Percentiles rank a stretch among this genome's conserved stretches.
phyloP scores from a whole-genome alignment of 441 rosid genomes.

The Arabidopsis lyrata region DNA sequence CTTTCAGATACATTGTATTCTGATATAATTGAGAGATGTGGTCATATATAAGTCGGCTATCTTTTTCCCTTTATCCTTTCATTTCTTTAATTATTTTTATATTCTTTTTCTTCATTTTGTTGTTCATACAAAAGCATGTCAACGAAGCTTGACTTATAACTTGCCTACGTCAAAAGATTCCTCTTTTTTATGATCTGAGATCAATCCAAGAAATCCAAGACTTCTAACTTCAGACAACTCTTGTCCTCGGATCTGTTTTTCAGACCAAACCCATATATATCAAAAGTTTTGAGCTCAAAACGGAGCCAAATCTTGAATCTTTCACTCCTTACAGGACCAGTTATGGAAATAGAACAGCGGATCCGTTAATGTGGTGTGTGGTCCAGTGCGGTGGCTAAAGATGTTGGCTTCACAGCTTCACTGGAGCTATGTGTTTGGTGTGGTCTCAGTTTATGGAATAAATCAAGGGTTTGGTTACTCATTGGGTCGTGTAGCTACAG shows the following conservation, averaged over 20 bases:
- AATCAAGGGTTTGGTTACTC: conserved; percentile 96
- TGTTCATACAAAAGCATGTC: conserved; percentile 33
- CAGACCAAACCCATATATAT: conserved; percentile 34
- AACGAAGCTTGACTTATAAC: conserved; percentile 30
- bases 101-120: conserved; percentile 24
- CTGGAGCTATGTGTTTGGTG: conserved; percentile 94
- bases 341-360: conserved; percentile 59
- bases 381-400: conserved; percentile 78
- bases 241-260: conserved; percentile 38
- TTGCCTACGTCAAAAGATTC: conserved; percentile 16
- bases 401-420: conserved; percentile 81
- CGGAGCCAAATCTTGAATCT: conserved; percentile 23
- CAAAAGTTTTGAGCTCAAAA: conserved; percentile 38
- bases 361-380: conserved; percentile 50
- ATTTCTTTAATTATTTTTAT: not conserved
- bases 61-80: conserved; percentile 8
- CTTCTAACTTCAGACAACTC: conserved; percentile 24
- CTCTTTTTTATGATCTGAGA: conserved; percentile 14
- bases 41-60: too few relatives aligned
- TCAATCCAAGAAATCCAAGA: conserved; percentile 1
- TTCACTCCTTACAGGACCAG: not conserved
- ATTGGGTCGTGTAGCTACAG: conserved; percentile 72
- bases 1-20: not conserved
- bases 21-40: too few relatives aligned
- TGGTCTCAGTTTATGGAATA: conserved; percentile 77